Base-by-base conservation (phyloP, 768 basidiomycete species). In the Macrolepiota dolichaula region DNA sequence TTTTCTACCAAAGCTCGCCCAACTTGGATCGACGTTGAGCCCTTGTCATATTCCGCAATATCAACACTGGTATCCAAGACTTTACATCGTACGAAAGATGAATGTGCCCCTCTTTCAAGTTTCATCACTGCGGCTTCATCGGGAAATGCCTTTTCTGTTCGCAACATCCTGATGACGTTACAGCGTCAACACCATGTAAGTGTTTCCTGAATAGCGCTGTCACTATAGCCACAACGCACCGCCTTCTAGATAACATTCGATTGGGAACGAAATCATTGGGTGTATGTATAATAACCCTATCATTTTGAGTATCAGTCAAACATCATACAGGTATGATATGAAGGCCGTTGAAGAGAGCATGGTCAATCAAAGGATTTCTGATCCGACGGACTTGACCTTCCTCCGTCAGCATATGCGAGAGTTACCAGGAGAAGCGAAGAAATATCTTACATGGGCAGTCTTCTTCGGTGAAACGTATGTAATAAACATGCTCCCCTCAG, bases 391-490 rank as follows among this genome's bases (percentile, higher is more conserved):
- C 69, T 72, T 86, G 19, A 79, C 80, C 24, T 89, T 87, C 69
- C 74, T 90, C 51, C 77, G 81, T 42, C 74, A 80, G 15, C 85
- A 85, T 59, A 74, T 89, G 69, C 76, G 79, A 59, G 81, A 85
- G 66, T 76, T 90, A 19, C 82, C 85, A 1, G 81, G 82, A 32
- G 88, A 88, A 62, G 86, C 86, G 1, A 76, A 77, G 62, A 88
- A 84, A 62, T 90, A 86, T 67, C 74, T 91, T 15, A 72, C 81
- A 40, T 90, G 88, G 88, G 88, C 87, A 15, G 83, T 85, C 7
- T 83, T 88, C 68, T 89, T 90, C 64, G 89, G 88, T 3, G 82
- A 87, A 65, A 86, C 85, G 86, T 88, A 65, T 61, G 82, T 77
- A 38, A 19, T 52, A 4, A 52, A 15, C 29, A 32, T 7, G 29